Base-by-base conservation (phyloP, 306 rosid species). In the Pyrus pyrifolia region DNA sequence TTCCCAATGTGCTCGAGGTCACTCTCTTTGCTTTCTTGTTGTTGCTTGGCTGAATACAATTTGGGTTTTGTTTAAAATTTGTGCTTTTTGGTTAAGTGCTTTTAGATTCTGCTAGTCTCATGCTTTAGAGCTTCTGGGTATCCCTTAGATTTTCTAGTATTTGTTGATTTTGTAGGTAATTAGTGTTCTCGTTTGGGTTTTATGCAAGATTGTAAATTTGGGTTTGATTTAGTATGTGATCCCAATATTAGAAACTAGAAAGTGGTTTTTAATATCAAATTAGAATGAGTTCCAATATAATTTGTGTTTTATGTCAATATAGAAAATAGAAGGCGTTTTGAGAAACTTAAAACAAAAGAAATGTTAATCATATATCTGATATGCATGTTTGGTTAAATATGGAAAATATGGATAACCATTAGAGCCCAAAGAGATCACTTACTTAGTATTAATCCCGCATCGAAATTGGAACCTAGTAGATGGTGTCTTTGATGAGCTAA, bases 1-100 rank as follows among this genome's bases (percentile, higher is more conserved):
- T 62, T 61, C 78, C 78, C 78, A 74, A 21, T 45, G 70, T 74
- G 31, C 46, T 61, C 46, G 60, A 74, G 78, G 78, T 74, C 14
- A 25, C 19, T 15, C 33, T 25, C 62, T 11, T 23, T 17, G 62
- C 0, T 9, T 5, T 60, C 5, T 60, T n/a, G 40, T 35, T 35
- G 40, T 35, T 23, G 40, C 25, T 72, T 72, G 58, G 11, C 19
- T n/a, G 45, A 25, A 4, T 12, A 8, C n/a, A 45, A 3, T 21
- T 61, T 62, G 40, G 78, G 61, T 22, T 25, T 60, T 60, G 19
- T 23, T 4, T 61, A 12, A 27, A 61, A 0, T 10, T 40, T 25
- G 14, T 74, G 69, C 61, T 44, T 74, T 71, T 19, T 15, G 46
- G 13, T 62, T 62, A 7, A 4, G 33, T 45, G 21, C 12, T 19